Evolutionary conservation across 768 basidiomycete species (phyloP), one percentile per base, ranked within the genome.

Genomic region (Tylopilus intermedius): DNA sequence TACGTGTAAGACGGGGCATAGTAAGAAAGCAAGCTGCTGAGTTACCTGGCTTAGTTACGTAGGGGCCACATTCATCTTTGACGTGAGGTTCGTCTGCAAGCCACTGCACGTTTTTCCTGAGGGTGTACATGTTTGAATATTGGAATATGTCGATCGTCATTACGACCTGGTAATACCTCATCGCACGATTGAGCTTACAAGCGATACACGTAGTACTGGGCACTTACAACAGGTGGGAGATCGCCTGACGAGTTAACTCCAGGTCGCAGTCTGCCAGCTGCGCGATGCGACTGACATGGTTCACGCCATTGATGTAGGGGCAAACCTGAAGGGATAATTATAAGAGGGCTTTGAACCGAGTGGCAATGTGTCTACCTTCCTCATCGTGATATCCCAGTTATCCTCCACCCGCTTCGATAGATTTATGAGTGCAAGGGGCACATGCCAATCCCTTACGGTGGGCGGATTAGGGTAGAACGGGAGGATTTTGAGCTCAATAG

Each of bases 101-200:
- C 80, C 88, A 91, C 60, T 92, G 85, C 22, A 96, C 82, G 55
- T 84, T 86, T 60, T 88, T 90, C 47, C 88, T 82, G 26, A 94
- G 76, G 0, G 92, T 93, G 66, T 99, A 99, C 85, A 95, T 92
- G 68, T 98, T 98, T 14, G 93, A 93, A 68, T 88, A 95, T 67
- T 96, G 94, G 67, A 99, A 99, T 41, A 98, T 91, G 72, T 99
- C 96, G 50, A 94, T 83, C 57, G 85, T 88, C 88, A 98, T 93
- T 58, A 96, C 84, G 39, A 94, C 93, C 72, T 96, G 92, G 66
- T 98, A 97, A 64, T 93, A 96, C 41, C 92, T 94, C 57, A n/a
- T 24, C 42, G 15, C 51, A 27, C 22, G 24, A 41, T 35, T 50
- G 30, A 62, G 58, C 5, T 38, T 50, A 43, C 40, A 35, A 37